A percentile compares a stretch with the other conserved stretches of the same genome.
Conservation (phyloP, 1,139 yeast genomes). For the Lodderomyces orthopsilosis region DNA sequence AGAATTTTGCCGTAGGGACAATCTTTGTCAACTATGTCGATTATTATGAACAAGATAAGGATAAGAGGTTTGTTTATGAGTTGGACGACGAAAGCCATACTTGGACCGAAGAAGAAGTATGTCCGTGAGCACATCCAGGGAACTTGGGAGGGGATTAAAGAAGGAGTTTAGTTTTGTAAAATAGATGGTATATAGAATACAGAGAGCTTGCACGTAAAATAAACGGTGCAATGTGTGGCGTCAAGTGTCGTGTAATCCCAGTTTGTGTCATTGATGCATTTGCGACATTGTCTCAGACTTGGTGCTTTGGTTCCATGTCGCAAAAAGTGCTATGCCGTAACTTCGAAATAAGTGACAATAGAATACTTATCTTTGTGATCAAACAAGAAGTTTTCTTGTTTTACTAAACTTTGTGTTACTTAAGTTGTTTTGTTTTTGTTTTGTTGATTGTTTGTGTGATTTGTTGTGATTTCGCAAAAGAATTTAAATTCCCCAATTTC, state of each 20-base stretch:
- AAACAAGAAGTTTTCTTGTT: too few species aligned
- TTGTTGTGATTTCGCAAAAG: neutral
- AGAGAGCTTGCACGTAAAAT: neutral
- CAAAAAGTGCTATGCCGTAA: too few species aligned
- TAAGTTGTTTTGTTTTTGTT: neutral
- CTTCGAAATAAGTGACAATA: too few species aligned
- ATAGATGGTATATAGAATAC: neutral
- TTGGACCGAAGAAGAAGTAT: constrained; percentile 77
- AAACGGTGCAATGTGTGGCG: too few species aligned
- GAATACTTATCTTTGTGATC: too few species aligned
- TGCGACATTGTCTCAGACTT: too few species aligned
- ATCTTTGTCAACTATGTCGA: constrained; percentile 76
- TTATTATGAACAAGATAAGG: constrained; percentile 57
- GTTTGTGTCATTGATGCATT: too few species aligned
- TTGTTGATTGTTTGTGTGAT: neutral
- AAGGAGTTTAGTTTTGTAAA: too few species aligned
- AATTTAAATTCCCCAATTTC: neutral
- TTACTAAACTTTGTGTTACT: neutral
- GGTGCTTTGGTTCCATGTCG: too few species aligned
- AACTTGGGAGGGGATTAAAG: too few species aligned
- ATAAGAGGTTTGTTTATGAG: constrained; percentile 53
- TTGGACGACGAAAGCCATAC: constrained; percentile 55
- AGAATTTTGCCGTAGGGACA: constrained; percentile 67
- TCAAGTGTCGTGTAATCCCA: too few species aligned
- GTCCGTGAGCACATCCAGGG: constrained; percentile 57